Base-by-base conservation (phyloP, 2,329 filamentous ascomycete genomes). In the Rhynchosporium agropyri region DNA sequence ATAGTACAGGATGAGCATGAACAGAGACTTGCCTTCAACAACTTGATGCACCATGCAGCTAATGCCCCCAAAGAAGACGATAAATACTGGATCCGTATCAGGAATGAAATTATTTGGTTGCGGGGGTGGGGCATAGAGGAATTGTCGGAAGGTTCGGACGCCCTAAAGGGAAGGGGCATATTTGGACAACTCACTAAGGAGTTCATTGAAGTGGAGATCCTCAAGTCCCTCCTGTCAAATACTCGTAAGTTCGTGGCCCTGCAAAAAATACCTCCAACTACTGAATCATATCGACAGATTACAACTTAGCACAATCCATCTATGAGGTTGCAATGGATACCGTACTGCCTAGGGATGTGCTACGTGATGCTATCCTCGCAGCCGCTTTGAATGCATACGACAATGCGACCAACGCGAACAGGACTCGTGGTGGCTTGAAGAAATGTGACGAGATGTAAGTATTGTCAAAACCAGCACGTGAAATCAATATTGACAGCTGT, bases 401-500 rank as follows among this genome's bases (percentile, higher is more conserved):
- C 71, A 91, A 91, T 72, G 90, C 91, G 3, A 90, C 89, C 28
- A 95, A 95, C 70, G 89, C 89, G 0, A 92, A 94, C 69, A 85
- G 85, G 61, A 90, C 84, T 1, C 82, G 90, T 67, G 91, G 91
- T 15, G 89, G 89, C 0, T 81, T 95, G 70, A 91, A 91, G 76
- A 91, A 87, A 74, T 91, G 89, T 51, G 83, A 89, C 68, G 88
- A 92, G 56, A 89, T 91, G 88, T 89, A 77, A 76, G 85, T 74
- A 42, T 13, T 33, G 46, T 26, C 26, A 46, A n/a, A 3, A 3
- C 28, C 36, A 6, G 9, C 28, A 31, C 40, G 20, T 15, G 5
- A 4, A 20, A 13, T 31, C 9, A 2, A 29, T 9, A 45, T 71
- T 78, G 53, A 76, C 56, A 29, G 53, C 63, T 56, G 26, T 3